Evolutionary conservation across 2,329 filamentous ascomycete genomes (phyloP), one percentile per base, ranked within the genome.

Genomic region (Fusarium sp.): DNA sequence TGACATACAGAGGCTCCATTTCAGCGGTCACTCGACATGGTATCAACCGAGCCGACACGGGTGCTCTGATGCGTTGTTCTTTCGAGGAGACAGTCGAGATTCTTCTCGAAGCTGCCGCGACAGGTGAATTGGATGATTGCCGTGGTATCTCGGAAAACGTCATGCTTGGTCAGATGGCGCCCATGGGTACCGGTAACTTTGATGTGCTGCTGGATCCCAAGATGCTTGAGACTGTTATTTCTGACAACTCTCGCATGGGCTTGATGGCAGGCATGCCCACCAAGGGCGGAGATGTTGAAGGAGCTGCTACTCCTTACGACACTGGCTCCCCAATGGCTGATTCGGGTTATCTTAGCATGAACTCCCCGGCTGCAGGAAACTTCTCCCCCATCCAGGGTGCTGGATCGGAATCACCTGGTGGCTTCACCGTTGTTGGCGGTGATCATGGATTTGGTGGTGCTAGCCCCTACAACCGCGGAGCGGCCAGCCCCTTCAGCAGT

Each of bases 31-130:
- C 96, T 63, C 94, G 96, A 84, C 96, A 99, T 81, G 96, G 96
- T 85, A 99, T 99, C 86, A 99, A 99, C 86, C 92, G 96, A 79
- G 94, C 96, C 32, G 96, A 99, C 81, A 99, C 97, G 71, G 96
- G 96, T 87, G 97, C 96, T 15, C 88, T 99, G 79, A 99, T 99
- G 96, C 93, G 96, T 83, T 99, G 97, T 88, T 99, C 96, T 5
- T 99, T 99, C 85, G 96, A 99, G 84, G 97, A 99, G 83, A 99
- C 96, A 1, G 96, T 99, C 45, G 97, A 99, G 81, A 99, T 99
- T 87, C 87, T 99, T 60, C 90, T 99, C 26, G 96, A 99, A 81
- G 97, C 96, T 70, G 96, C 96, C 30, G 94, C 95, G 22, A 94
- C 94, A 57, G 96, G 96, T 81, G 96, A 99, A 83, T 89, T 99